These are phyloP conservation scores for Fusarium sp. DNA, from an alignment of 2,329 filamentous ascomycete genomes.

Conservation along the genomic window DNA sequence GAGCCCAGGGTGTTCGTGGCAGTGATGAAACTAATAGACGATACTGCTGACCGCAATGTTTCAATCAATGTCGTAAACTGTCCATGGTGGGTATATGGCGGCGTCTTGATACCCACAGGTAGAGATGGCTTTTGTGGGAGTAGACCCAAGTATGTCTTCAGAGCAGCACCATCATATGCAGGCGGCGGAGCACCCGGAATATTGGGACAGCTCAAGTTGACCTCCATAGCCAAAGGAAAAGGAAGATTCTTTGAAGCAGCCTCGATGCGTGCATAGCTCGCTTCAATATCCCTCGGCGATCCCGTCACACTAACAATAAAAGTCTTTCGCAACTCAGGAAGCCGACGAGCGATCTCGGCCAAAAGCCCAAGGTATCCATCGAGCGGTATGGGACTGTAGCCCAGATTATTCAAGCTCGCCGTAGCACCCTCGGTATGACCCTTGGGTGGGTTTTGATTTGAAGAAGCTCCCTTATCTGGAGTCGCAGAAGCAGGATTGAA, in stretches of 20 bases:
- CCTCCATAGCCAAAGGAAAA: slow-evolving; percentile 73
- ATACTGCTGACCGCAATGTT: slow-evolving; percentile 56
- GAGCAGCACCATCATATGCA: slow-evolving; percentile 67
- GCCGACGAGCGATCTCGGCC: slow-evolving; percentile 53
- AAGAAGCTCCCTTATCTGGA: slow-evolving; percentile 36
- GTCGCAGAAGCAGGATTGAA: slow-evolving; percentile 60
- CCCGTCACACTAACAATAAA: slow-evolving; percentile 80
- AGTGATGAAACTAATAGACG: slow-evolving; percentile 72
- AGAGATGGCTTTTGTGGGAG: slow-evolving; percentile 54
- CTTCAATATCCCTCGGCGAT: slow-evolving; percentile 63
- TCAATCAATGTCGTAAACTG: slow-evolving; percentile 70
- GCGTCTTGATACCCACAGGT: slow-evolving; percentile 75
- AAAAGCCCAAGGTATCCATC: slow-evolving; percentile 69
- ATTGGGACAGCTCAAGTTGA: slow-evolving; percentile 84
- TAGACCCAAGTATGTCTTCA: slow-evolving; percentile 66
- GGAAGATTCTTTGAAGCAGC: slow-evolving; percentile 50
- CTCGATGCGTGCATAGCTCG: slow-evolving; percentile 65
- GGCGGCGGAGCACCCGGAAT: slow-evolving; percentile 76
- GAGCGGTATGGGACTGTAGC: slow-evolving; percentile 76
- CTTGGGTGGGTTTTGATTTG: slow-evolving; percentile 24
- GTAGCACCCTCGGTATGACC: slow-evolving; percentile 38
- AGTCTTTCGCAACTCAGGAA: slow-evolving; percentile 57
- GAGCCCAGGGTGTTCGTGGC: slow-evolving; percentile 79
- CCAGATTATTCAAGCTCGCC: slow-evolving; percentile 75
- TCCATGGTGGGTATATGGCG: slow-evolving; percentile 77